Evolutionary conservation across 2,329 filamentous ascomycete genomes (phyloP).

Genomic region (Tricladium varicosporioides): DNA sequence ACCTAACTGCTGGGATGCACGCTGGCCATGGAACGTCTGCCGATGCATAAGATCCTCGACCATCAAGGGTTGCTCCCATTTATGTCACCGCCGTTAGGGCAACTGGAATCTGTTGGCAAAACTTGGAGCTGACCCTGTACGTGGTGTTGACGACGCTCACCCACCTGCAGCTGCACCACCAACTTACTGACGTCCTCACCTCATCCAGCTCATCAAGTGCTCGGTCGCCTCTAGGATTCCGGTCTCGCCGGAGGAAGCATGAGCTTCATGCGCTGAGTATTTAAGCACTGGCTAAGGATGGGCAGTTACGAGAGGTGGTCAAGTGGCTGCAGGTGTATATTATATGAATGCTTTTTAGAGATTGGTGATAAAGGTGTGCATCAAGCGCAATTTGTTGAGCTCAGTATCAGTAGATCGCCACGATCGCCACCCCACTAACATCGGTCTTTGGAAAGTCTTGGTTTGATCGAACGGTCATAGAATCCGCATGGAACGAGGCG

Average conservation of each 20-base stretch:
- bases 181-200: neutral
- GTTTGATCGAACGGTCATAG: too few species aligned
- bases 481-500: too few species aligned
- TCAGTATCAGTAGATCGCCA: too few species aligned
- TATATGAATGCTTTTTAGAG: too few species aligned
- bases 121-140: neutral
- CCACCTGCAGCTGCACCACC: neutral
- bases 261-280: slow-evolving; percentile 6
- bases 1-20: neutral
- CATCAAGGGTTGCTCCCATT: neutral
- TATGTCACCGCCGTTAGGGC: too few species aligned
- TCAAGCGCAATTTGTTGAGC: too few species aligned
- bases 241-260: slow-evolving; percentile 2
- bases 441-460: too few species aligned
- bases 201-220: neutral
- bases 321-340: neutral
- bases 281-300: neutral
- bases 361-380: too few species aligned
- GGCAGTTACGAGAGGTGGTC: neutral
- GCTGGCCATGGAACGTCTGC: neutral
- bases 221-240: neutral
- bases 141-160: too few species aligned
- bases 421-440: too few species aligned
- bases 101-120: too few species aligned
- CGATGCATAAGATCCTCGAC: neutral